Percentiles rank a stretch among this genome's conserved stretches.
These are phyloP conservation scores for Zopfochytrium polystomum DNA, from an alignment of 371 early-diverging fungal species.

Conservation along the genomic window DNA sequence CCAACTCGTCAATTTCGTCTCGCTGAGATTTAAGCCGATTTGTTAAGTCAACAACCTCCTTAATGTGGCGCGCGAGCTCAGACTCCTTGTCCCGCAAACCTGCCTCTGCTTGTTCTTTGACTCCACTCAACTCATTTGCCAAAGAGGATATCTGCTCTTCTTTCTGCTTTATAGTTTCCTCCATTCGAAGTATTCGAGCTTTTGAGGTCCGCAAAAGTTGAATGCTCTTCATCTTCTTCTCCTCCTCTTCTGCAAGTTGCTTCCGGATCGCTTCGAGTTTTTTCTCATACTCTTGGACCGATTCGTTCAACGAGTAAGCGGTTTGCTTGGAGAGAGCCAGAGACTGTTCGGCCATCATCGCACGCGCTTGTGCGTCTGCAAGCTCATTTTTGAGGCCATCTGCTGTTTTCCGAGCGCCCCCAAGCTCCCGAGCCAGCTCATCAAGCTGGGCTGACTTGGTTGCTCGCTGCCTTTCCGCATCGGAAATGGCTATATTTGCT, in stretches of 20 bases:
- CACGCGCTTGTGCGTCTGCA: not conserved
- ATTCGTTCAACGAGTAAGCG: not conserved
- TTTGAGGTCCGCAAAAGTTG: slow-evolving; percentile 51
- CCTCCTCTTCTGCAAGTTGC: slow-evolving; percentile 42
- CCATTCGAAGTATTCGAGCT: slow-evolving; percentile 46
- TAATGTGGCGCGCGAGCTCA: not conserved
- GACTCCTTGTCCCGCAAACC: not conserved
- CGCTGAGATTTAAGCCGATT: not conserved
- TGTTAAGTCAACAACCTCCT: not conserved
- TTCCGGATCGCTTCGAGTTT: not conserved
- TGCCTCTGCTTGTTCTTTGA: not conserved
- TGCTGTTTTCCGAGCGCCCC: not conserved
- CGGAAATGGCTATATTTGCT: not conserved
- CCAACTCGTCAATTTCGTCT: not conserved
- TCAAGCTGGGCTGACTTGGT: not conserved
- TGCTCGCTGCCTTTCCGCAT: not conserved
- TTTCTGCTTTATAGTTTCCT: slow-evolving; percentile 36
- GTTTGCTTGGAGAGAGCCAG: not conserved
- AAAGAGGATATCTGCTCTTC: slow-evolving; percentile 29
- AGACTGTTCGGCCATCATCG: not conserved
- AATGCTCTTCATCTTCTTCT: slow-evolving; percentile 51
- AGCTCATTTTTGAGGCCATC: not conserved
- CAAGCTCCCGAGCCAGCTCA: not conserved
- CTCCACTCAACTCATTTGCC: not conserved
- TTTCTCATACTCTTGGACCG: slow-evolving; percentile 2